Base-by-base conservation (phyloP, 2,329 filamentous ascomycete genomes). In the Paraconiothyrium brasiliense region DNA sequence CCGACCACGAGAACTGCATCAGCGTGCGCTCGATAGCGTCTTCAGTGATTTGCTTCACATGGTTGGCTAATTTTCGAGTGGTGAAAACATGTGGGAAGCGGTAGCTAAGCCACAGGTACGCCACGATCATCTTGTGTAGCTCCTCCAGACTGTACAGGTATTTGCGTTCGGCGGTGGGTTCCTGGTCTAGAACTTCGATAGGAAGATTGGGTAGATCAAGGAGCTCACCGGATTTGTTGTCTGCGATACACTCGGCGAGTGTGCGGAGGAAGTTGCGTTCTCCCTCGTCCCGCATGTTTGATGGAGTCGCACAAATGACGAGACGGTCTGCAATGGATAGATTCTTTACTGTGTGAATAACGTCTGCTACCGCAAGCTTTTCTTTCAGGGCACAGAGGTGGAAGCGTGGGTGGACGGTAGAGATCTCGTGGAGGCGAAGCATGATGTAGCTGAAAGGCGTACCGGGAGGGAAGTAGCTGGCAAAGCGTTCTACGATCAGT, bases 101-200 rank as follows among this genome's bases (percentile, higher is more conserved):
- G 78, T 94, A 98, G 69, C 92, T 94, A 16, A 99, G 84, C 95
- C 95, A 99, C 1, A 97, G 84, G 75, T 98, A 99, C 50, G 94
- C 82, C 48, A 94, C 92, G 41, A 99, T 82, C 32, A 88, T 84
- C 71, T 92, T 92, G 80, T 99, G 95, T 16, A 99, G 84, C 3
- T 82, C 77, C 76, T 99, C 95, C 22, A 98, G 82, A 9, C 83
- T 79, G 58, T 83, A 81, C 11, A 99, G 83, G 67, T 93, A 92
- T 0, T 82, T 76, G 57, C 84, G 80, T 14, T 78, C 76, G 0
- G 76, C 75, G 0, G 79, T 80, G 1, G 83, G 75, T 0, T 80
- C 71, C 30, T 81, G 61, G 63, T 97, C 92, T 3, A 98, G 84
- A 2, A 90, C 76, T 65, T 94, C 90, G 1, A 99, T 81, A 27